phyloP scores from a whole-genome alignment of 257 asterid species.

The Orobanche coerulescens region DNA sequence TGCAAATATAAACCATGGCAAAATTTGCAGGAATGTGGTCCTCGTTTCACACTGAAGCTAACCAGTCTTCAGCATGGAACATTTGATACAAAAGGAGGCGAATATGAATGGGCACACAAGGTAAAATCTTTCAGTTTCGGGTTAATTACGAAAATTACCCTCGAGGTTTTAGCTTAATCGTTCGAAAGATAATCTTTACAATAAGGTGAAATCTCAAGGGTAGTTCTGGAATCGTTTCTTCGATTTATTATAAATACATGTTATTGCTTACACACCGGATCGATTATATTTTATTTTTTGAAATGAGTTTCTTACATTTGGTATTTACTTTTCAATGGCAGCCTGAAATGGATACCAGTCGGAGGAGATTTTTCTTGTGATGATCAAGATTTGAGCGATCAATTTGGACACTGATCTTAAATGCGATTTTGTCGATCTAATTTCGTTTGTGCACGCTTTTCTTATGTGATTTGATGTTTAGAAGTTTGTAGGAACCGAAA shows the following conservation, averaged over 20 bases:
- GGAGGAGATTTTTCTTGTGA: slow-evolving; percentile 81
- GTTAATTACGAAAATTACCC: not conserved
- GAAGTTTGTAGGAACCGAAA: too few species aligned
- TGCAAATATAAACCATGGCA: not conserved
- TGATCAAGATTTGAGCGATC: too few species aligned
- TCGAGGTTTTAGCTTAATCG: not conserved
- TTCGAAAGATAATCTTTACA: too few species aligned
- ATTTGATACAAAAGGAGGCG: slow-evolving; percentile 82
- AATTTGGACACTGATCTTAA: too few species aligned
- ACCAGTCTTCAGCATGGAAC: slow-evolving; percentile 89
- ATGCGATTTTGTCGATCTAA: too few species aligned
- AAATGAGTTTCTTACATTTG: slow-evolving; percentile 3
- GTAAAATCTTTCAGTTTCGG: slow-evolving; percentile 25
- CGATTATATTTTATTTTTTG: not conserved
- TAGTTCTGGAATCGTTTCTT: not conserved
- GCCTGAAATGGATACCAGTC: slow-evolving; percentile 96
- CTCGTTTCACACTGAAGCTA: slow-evolving; percentile 81
- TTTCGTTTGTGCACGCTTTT: too few species aligned
- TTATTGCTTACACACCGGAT: not conserved
- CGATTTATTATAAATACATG: not conserved
- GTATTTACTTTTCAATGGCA: slow-evolving; percentile 25
- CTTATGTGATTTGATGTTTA: too few species aligned
- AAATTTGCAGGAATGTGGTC: slow-evolving; percentile 81
- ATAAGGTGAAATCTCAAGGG: not conserved
- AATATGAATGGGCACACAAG: slow-evolving; percentile 97